phyloP scores from a whole-genome alignment of 2,329 filamentous ascomycete genomes.

The Scytalidium sp. region DNA sequence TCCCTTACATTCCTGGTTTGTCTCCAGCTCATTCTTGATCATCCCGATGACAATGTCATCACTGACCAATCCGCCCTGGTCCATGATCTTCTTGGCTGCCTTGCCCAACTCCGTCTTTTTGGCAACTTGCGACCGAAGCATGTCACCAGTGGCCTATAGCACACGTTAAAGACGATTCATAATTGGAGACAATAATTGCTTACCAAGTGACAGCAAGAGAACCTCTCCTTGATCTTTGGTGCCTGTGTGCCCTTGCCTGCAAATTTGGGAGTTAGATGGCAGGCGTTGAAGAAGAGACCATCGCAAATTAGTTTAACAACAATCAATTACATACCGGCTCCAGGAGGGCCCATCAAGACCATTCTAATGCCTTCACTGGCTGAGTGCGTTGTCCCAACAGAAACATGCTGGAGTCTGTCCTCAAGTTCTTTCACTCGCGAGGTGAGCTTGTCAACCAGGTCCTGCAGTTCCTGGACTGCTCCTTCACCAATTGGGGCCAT shows the following conservation, averaged over 20 bases:
- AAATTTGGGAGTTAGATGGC: slow-evolving; percentile 18
- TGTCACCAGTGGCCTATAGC: slow-evolving; percentile 88
- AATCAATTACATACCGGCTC: slow-evolving; percentile 70
- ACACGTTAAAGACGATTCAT: slow-evolving; percentile 18
- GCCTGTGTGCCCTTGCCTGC: slow-evolving; percentile 98
- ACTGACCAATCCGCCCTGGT: slow-evolving; percentile 93
- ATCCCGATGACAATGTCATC: slow-evolving; percentile 99
- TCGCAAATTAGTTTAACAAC: slow-evolving; percentile 2
- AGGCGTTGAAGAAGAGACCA: slow-evolving; percentile 8
- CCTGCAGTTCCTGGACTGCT: slow-evolving; percentile 75
- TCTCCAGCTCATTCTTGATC: slow-evolving; percentile 96
- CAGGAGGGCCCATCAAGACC: slow-evolving; percentile 96
- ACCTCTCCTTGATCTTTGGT: slow-evolving; percentile 97
- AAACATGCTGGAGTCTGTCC: slow-evolving; percentile 55
- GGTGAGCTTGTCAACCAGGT: slow-evolving; percentile 81
- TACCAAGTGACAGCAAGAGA: slow-evolving; percentile 95
- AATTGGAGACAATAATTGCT: slow-evolving; percentile 28
- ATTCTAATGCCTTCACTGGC: slow-evolving; percentile 76
- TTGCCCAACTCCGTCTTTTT: slow-evolving; percentile 93
- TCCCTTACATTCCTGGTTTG: slow-evolving; percentile 93
- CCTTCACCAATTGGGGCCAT: slow-evolving; percentile 90
- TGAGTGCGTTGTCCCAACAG: slow-evolving; percentile 49
- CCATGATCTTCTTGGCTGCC: slow-evolving; percentile 99
- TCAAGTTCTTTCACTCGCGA: slow-evolving; percentile 84
- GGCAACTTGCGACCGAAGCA: slow-evolving; percentile 96